Conservation (phyloP, 306 rosid species). For the Casuarina cunninghamiana region DNA sequence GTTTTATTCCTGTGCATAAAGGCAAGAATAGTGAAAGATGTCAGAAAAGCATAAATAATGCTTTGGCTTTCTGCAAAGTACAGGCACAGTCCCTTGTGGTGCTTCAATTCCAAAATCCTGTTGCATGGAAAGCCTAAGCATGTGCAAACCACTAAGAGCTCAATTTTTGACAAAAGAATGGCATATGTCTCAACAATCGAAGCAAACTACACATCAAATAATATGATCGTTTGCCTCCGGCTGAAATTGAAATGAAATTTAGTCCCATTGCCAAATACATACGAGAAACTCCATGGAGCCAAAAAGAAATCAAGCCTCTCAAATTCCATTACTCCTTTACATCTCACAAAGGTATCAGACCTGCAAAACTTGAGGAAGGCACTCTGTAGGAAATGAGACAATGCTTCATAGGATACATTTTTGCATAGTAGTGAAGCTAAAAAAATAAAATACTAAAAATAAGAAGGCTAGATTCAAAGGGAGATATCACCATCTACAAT, state of each 20-base stretch:
- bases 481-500: neutral
- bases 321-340: slow-evolving; percentile 20
- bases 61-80: too few species aligned
- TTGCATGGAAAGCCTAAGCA: too few species aligned
- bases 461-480: neutral
- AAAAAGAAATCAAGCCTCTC: slow-evolving; percentile 5
- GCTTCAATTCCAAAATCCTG: too few species aligned
- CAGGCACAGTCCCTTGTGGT: too few species aligned
- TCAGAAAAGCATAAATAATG: too few species aligned
- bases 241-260: slow-evolving; percentile 22
- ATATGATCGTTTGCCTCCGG: slow-evolving; percentile 19
- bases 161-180: neutral
- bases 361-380: slow-evolving; percentile 39
- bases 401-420: neutral
- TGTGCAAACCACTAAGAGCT: neutral
- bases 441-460: neutral
- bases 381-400: slow-evolving; percentile 7
- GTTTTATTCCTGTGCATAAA: too few species aligned
- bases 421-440: neutral
- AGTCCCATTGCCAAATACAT: neutral
- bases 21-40: too few species aligned
- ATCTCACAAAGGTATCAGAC: slow-evolving; percentile 26
- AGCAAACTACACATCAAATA: neutral
- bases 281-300: slow-evolving; percentile 18
- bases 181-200: too few species aligned